Percentiles rank a stretch among this genome's conserved stretches.
phyloP scores from a whole-genome alignment of 495 filamentous ascomycete genomes.

The Penicillium riverlandense region DNA sequence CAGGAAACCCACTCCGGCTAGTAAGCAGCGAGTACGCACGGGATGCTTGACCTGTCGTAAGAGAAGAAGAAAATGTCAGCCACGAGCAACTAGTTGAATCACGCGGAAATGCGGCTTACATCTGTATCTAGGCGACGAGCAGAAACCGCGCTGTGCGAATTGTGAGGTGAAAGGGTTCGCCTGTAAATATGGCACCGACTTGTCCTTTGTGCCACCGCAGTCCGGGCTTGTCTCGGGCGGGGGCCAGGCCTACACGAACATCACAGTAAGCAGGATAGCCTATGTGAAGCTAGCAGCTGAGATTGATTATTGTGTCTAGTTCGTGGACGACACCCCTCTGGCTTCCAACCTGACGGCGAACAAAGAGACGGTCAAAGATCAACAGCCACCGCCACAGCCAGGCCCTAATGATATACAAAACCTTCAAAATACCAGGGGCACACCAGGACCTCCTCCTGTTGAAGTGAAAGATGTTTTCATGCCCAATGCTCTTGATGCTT shows the following conservation, averaged over 20 bases:
- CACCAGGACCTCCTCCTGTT: not conserved
- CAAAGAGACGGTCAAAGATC: not conserved
- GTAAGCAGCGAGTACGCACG: conserved; percentile 20
- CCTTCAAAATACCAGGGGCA: not conserved
- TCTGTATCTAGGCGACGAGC: conserved; percentile 16
- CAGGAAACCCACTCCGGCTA: conserved; percentile 18
- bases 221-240: conserved; percentile 4
- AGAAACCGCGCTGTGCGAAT: conserved; percentile 21
- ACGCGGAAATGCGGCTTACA: not conserved
- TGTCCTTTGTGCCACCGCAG: conserved; percentile 13
- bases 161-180: conserved; percentile 20
- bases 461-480: conserved; percentile 7
- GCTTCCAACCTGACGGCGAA: not conserved
- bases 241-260: conserved; percentile 9
- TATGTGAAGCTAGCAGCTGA: not conserved
- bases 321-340: conserved; percentile 17
- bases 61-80: conserved; percentile 18
- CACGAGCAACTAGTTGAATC: not conserved
- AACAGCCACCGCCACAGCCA: not conserved
- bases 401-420: no score
- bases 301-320: conserved; percentile 6
- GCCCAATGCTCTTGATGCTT: not conserved
- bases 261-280: conserved; percentile 10
- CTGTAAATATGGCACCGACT: conserved; percentile 19
- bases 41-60: conserved; percentile 22